Conservation (phyloP, 2,329 filamentous ascomycete genomes). For the Arachnopeziza araneosa region DNA sequence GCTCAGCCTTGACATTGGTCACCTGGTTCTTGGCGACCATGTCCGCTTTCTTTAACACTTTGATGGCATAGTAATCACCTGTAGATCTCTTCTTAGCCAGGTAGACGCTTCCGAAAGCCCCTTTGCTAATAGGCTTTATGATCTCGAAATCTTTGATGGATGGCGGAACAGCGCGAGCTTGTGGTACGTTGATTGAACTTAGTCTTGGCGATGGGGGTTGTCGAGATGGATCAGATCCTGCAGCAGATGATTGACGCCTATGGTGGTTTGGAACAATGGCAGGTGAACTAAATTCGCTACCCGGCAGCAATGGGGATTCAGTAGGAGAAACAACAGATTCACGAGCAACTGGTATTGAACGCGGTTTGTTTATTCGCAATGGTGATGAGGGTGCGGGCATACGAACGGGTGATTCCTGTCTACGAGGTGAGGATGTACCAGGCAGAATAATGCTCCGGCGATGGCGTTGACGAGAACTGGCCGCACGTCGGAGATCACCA, state of each 20-base stretch:
- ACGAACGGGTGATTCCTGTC: constrained; percentile 85
- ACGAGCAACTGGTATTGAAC: constrained; percentile 51
- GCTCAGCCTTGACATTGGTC: constrained; percentile 96
- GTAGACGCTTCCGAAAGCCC: constrained; percentile 96
- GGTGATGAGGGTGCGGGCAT: constrained; percentile 74
- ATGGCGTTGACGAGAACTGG: constrained; percentile 77
- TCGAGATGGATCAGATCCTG: constrained; percentile 61
- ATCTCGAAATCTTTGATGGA: constrained; percentile 99
- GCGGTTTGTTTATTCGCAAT: constrained; percentile 77
- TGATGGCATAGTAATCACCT: constrained; percentile 97
- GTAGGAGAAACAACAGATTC: constrained; percentile 77
- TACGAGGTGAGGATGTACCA: constrained; percentile 69
- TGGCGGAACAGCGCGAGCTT: constrained; percentile 81
- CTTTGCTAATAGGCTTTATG: constrained; percentile 98
- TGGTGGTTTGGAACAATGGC: constrained; percentile 57
- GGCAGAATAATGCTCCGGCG: constrained; percentile 82
- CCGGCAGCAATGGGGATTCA: constrained; percentile 79
- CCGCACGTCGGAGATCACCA: constrained; percentile 66
- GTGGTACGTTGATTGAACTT: constrained; percentile 68
- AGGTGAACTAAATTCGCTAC: constrained; percentile 76
- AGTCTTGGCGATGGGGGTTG: constrained; percentile 80
- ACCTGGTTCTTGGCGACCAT: constrained; percentile 99
- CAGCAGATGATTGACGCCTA: constrained; percentile 84
- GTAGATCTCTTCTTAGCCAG: constrained; percentile 98
- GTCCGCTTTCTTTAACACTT: constrained; percentile 98